Evolutionary conservation across 495 filamentous ascomycete species (phyloP), one percentile per base, ranked within the genome.

Genomic region (Hypoxylon lenormandii): DNA sequence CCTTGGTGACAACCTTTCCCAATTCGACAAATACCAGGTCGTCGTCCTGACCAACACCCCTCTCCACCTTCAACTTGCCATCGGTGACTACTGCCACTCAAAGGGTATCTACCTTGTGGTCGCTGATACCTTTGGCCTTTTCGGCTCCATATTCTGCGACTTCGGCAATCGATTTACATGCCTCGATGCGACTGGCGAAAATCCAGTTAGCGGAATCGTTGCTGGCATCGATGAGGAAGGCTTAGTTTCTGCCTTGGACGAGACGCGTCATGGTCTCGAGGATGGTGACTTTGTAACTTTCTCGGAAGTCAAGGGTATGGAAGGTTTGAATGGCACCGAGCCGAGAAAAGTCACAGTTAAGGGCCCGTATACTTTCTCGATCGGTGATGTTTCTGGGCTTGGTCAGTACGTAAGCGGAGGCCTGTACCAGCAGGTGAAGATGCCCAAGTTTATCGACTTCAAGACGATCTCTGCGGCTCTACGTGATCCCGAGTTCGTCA

Each of bases 251-350:
- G 93, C 94, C 6, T 83, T 98, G 19, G 96, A 99, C 75, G 96
- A 99, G 79, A 96, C 92, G 3, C 86, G 96, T 55, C 96, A 99
- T 75, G 96, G 96, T 13, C 82, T 99, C 26, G 92, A 97, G 77
- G 95, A 98, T 84, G 96, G 95, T 5, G 96, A 99, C 72, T 95
- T 88, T 75, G 93, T 99, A 53, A 96, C 92, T 3, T 99, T 99
- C 74, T 89, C 89, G 3, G 96, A 98, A 79, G 78, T 99, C 46
- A 86, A 92, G 79, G 95, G 95, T 22, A 96, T 98, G 93, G 94
- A 97, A 57, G 89, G 78, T 15, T 78, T 98, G 52, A 98, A 98
- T 75, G 84, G 87, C 72, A 85, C 86, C 46, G 90, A 90, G 54
- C 94, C 94, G 36, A 88, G 90, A 58, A 96, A 97, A 80, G 81